Evolutionary conservation across 2,329 filamentous ascomycete species (phyloP), one percentile per base, ranked within the genome.

Genomic region (Corinectria fuckeliana): DNA sequence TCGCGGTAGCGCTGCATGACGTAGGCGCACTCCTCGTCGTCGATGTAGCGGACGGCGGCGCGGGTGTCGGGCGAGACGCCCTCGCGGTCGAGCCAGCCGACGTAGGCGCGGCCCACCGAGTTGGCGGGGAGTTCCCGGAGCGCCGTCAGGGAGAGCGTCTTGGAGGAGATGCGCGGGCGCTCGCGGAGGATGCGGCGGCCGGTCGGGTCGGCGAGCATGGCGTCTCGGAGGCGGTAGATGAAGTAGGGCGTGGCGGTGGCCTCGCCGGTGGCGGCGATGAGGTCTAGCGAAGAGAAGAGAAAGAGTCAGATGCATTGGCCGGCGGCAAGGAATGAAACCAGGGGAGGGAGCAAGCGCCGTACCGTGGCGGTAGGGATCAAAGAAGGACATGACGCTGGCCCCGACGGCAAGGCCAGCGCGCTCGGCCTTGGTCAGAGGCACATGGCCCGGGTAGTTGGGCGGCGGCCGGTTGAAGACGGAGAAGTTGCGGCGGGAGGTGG

Each of bases 1-100:
- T 99, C 95, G 62, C 95, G 88, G 77, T 99, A 99, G 53, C 95
- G 88, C 81, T 98, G 95, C 91, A 99, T 96, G 16, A 98, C 95
- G 79, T 98, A 99, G 32, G 95, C 95, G 75, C 93, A 96, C 78
- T 99, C 95, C 69, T 91, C 89, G 73, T 98, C 89, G 76, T 98
- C 93, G 62, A 99, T 93, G 79, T 96, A 98, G 51, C 91, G 87
- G 38, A 99, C 95, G 2, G 77, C 75, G 38, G 89, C 82, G 44
- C 95, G 88, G 6, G 94, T 97, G 76, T 99, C 95, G 1, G 95
- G 95, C 8, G 91, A 91, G 13, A 99, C 94, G 61, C 92, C 91
- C 77, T 99, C 95, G 44, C 91, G 86, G 76, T 97, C 93, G n/a
- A 98, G 84, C 94, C 95, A 99, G 52, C 82, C 84, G 8, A 89